Evolutionary conservation across 805 yeast genomes (phyloP).

Genomic region (Yarrowia sp.): DNA sequence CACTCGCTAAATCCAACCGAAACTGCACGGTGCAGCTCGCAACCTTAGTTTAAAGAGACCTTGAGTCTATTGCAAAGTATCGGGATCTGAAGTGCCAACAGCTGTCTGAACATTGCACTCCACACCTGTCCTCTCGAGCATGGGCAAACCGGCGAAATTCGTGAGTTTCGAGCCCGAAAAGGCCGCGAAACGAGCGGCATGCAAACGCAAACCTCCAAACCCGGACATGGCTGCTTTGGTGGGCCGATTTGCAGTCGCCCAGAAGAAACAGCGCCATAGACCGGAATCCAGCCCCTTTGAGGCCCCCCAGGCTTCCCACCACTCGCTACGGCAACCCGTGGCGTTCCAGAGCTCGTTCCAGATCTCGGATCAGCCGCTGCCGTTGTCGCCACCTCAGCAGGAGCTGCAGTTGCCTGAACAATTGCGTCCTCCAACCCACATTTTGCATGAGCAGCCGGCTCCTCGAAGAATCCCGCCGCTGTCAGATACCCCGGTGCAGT

Average conservation of each 20-base stretch:
- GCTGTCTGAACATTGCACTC: not conserved
- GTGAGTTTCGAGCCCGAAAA: conserved; percentile 37
- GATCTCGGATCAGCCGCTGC: conserved; percentile 5
- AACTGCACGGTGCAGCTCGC: conserved; percentile 9
- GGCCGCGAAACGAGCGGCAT: not conserved
- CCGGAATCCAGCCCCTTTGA: not conserved
- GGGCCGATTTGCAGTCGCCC: conserved; percentile 12
- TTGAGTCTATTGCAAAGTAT: conserved; percentile 12
- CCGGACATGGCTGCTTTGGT: conserved; percentile 25
- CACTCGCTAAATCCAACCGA: not conserved
- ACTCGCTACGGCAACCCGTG: not conserved
- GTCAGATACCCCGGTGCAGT: conserved; percentile 21
- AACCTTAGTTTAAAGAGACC: conserved; percentile 5
- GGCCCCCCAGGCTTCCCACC: conserved; percentile 1
- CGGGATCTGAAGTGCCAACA: not conserved
- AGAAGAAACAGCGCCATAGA: not conserved
- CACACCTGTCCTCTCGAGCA: not conserved
- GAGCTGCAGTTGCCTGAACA: conserved; percentile 30
- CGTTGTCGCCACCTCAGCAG: conserved; percentile 21
- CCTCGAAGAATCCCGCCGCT: not conserved
- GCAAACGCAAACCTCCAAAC: conserved; percentile 11
- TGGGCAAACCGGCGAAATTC: conserved; percentile 32
- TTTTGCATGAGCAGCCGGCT: not conserved
- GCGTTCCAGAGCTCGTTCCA: conserved; percentile 13
- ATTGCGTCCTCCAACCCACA: conserved; percentile 1